Percentiles rank a stretch among this genome's conserved stretches.
phyloP scores from a whole-genome alignment of 2,329 filamentous ascomycete genomes.

The Sarocladium strictum region DNA sequence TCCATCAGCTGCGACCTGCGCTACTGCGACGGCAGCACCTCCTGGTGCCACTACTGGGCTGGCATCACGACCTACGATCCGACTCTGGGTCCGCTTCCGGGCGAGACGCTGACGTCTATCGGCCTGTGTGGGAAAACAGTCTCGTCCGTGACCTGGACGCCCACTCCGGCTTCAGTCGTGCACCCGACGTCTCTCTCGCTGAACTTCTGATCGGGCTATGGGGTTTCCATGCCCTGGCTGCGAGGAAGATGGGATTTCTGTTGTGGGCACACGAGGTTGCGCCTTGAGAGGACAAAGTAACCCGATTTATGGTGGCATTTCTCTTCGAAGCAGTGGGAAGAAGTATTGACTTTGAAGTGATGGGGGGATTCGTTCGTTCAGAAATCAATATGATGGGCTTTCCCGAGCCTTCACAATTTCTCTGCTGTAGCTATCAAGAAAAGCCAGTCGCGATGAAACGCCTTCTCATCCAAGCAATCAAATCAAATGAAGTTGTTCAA shows the following conservation, averaged over 20 bases:
- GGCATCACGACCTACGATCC: conserved; percentile 30
- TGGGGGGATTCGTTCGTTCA: neutral
- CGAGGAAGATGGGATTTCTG: neutral
- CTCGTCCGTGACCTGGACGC: neutral
- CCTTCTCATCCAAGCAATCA: neutral
- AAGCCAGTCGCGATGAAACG: no score
- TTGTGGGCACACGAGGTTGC: neutral
- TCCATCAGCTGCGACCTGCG: conserved; percentile 25
- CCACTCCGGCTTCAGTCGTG: neutral
- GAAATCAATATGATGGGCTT: neutral
- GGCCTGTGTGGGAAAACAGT: conserved; percentile 21
- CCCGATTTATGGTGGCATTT: no score
- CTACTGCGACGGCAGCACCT: conserved; percentile 27
- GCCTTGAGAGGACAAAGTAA: no score
- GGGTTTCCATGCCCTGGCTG: no score
- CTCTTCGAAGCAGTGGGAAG: no score
- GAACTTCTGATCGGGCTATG: neutral
- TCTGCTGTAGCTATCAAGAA: neutral
- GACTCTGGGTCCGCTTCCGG: conserved; percentile 27
- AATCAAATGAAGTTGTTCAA: no score
- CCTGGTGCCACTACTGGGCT: conserved; percentile 34
- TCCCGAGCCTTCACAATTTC: neutral
- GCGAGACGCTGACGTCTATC: conserved; percentile 27
- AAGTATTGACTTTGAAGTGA: no score
- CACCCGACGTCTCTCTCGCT: neutral